These are phyloP conservation scores for Lipomyces mesembrius DNA, from an alignment of 805 yeast genomes.

Conservation along the genomic window DNA sequence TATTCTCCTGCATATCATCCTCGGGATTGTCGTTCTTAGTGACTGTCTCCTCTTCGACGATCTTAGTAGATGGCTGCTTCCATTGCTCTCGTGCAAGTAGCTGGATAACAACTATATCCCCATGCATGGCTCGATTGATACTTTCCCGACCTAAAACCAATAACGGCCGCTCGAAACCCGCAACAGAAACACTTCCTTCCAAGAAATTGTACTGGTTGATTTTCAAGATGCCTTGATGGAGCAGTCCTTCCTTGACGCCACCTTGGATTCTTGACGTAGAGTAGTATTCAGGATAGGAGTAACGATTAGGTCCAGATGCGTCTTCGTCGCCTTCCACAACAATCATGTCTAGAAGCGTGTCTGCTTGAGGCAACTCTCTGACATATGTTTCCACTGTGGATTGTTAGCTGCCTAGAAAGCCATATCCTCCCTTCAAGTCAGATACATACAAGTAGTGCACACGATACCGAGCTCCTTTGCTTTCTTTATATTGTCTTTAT, in stretches of 20 bases:
- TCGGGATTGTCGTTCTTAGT: slow-evolving; percentile 57
- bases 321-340: slow-evolving; percentile 53
- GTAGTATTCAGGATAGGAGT: slow-evolving; percentile 75
- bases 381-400: slow-evolving; percentile 70
- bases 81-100: slow-evolving; percentile 82
- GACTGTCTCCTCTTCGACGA: slow-evolving; percentile 72
- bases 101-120: slow-evolving; percentile 91
- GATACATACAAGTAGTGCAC: slow-evolving; percentile 12
- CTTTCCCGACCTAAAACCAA: slow-evolving; percentile 80
- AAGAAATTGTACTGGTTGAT: slow-evolving; percentile 84
- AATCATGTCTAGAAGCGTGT: slow-evolving; percentile 75
- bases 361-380: slow-evolving; percentile 67
- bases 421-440: slow-evolving; percentile 46
- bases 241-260: slow-evolving; percentile 83
- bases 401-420: slow-evolving; percentile 45
- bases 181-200: slow-evolving; percentile 69
- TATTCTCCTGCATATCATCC: slow-evolving; percentile 53
- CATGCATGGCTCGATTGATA: slow-evolving; percentile 87
- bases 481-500: slow-evolving; percentile 63
- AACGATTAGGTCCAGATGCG: slow-evolving; percentile 50
- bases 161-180: slow-evolving; percentile 79
- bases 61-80: slow-evolving; percentile 81
- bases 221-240: slow-evolving; percentile 82
- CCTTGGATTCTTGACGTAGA: slow-evolving; percentile 83
- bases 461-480: slow-evolving; percentile 53